Evolutionary conservation across 352 stramenopile species (phyloP).

Genomic region (Globisporangium abappressorium): DNA sequence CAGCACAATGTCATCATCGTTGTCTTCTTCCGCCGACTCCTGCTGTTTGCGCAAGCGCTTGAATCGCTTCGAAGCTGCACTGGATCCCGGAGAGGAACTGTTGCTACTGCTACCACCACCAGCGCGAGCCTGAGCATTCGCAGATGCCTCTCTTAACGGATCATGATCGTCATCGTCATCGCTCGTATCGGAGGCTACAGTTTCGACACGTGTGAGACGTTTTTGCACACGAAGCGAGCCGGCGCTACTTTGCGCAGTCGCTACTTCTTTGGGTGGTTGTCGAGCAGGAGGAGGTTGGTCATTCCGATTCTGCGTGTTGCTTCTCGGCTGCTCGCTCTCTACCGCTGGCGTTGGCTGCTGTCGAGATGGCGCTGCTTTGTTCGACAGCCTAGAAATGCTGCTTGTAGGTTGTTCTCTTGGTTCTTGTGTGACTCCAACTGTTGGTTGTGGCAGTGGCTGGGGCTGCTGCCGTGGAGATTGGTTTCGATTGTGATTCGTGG

Average conservation of each 20-base stretch:
- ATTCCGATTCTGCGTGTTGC: too few relatives aligned
- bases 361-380: neutral
- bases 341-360: neutral
- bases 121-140: neutral
- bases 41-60: conserved; percentile 13
- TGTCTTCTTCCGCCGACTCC: conserved; percentile 11
- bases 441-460: neutral
- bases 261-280: neutral
- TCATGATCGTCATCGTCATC: neutral
- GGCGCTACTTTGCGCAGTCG: neutral
- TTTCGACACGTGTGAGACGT: neutral
- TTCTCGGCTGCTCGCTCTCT: neutral
- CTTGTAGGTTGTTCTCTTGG: neutral
- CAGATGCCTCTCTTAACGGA: neutral
- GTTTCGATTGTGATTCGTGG: conserved; percentile 10
- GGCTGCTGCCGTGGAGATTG: conserved; percentile 12
- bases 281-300: neutral
- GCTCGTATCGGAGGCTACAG: neutral
- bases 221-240: neutral
- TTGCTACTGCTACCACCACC: neutral
- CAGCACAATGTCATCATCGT: conserved; percentile 9
- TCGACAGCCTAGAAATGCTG: neutral
- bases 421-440: neutral
- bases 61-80: conserved; percentile 6
- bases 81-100: neutral